Base-by-base conservation (phyloP, 2,329 filamentous ascomycete species). In the Penicillium sp. region DNA sequence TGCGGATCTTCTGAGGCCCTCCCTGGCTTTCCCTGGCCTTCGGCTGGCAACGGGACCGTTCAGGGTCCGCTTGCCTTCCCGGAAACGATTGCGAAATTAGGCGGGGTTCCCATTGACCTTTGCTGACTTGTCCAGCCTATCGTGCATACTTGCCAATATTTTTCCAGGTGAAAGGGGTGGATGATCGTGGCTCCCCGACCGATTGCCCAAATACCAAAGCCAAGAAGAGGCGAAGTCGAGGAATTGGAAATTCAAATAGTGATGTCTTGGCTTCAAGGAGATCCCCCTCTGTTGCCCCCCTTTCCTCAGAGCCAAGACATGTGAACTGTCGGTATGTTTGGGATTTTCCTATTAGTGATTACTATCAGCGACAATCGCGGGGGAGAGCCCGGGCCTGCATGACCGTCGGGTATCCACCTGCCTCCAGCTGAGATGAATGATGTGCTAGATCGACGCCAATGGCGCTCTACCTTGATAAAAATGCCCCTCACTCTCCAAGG, bases 1-100 rank as follows among this genome's bases (percentile, higher is more conserved):
- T 57, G 67, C 60, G 62, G 67, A 71, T 69, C 67, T 64, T 65
- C 68, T 66, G 67, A 68, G 63, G 67, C 55, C 51, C 37, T 16
- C 21, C 26, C 39, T 42, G 21, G 39, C 16, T 4, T 23, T 43
- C 18, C 23, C 21, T 23, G 42, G 18, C 55, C 57, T 54, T 64
- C 65, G 68, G 66, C 50, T 63, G 55, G 61, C 58, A 50, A 64
- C 62, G 65, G 63, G 37, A 46, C 28, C 23, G 28, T 54, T 48
- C 14, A 45, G 42, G 46, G 34, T 48, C 46, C 14, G 44, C 44
- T 44, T 59, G 60, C 51, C 43, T 49, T 26, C 9, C 18, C 51
- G 49, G 52, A 26, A 55, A 49, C 55, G 39, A 56, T 63, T 63
- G 46, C 54, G 44, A 52, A 54, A 63, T 58, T 45, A 16, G 23